phyloP scores from a whole-genome alignment of 768 basidiomycete species.

The Auriscalpium vulgare region DNA sequence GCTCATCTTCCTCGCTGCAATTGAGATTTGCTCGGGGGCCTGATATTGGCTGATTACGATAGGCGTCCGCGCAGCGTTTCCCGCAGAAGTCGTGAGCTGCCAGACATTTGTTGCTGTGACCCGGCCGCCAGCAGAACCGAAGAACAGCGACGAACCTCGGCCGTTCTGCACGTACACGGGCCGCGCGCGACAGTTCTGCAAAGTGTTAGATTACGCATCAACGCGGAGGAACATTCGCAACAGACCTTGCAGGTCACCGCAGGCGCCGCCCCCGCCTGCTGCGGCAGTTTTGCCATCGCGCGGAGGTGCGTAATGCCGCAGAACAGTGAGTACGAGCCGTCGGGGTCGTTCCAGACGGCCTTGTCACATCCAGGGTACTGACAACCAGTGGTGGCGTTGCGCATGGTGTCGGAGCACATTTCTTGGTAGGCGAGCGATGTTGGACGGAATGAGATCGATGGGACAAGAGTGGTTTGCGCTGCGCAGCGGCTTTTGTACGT shows the following conservation, averaged over 20 bases:
- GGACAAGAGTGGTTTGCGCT: background rate
- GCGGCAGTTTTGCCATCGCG: conserved; percentile 7
- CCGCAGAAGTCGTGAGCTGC: conserved; percentile 17
- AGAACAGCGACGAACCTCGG: background rate
- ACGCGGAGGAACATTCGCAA: background rate
- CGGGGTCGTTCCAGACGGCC: conserved; percentile 15
- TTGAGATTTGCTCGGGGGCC: background rate
- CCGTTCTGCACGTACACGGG: conserved; percentile 18
- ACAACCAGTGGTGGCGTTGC: conserved; percentile 7
- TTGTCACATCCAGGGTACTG: conserved; percentile 10
- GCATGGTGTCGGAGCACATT: conserved; percentile 11
- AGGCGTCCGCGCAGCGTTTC: conserved; percentile 12
- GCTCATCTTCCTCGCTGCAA: background rate
- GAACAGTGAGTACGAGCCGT: conserved; percentile 17
- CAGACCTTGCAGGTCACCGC: conserved; percentile 15
- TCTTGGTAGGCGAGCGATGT: background rate
- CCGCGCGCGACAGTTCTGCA: conserved; percentile 11
- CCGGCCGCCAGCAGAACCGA: background rate
- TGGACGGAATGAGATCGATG: background rate
- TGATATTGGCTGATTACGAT: background rate
- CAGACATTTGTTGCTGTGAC: background rate
- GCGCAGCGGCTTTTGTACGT: background rate
- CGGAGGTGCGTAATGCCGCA: conserved; percentile 15
- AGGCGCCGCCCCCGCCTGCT: background rate
- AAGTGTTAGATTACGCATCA: background rate